Evolutionary conservation across 164 flowering plant genomes (phyloP).

Genomic region (Aristolochia contorta): DNA sequence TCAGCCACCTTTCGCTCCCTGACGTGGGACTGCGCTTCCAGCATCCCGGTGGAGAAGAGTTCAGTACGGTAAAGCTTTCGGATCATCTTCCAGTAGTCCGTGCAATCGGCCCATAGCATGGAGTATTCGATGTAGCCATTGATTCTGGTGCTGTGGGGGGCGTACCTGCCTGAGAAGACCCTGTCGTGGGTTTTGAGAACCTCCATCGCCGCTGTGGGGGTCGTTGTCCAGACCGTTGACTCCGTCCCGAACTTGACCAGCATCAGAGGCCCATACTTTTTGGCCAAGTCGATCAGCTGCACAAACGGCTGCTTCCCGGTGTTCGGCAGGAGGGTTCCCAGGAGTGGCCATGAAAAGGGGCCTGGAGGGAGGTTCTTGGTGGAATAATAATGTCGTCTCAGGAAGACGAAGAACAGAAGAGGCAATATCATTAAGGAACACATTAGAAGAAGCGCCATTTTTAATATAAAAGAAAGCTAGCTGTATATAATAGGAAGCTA

Average conservation of each 20-base stretch:
- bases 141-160: slow-evolving; percentile 8
- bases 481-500: too few species aligned
- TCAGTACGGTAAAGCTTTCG: slow-evolving; percentile 24
- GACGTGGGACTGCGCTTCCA: slow-evolving; percentile 17
- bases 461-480: too few species aligned
- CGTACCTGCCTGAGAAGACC: slow-evolving; percentile 15
- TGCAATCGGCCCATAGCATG: slow-evolving; percentile 19
- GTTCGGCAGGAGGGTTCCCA: slow-evolving; percentile 16
- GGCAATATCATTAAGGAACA: neutral
- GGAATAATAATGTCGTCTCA: neutral
- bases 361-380: slow-evolving; percentile 23
- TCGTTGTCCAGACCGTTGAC: slow-evolving; percentile 17
- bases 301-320: slow-evolving; percentile 14
- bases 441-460: neutral
- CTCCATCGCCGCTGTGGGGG: slow-evolving; percentile 20
- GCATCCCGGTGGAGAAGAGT: slow-evolving; percentile 20
- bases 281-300: slow-evolving; percentile 11
- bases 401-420: neutral
- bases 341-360: slow-evolving; percentile 22
- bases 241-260: slow-evolving; percentile 15
- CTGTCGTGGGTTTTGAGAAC: slow-evolving; percentile 28
- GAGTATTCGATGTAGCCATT: slow-evolving; percentile 7
- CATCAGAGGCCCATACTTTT: slow-evolving; percentile 23
- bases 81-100: slow-evolving; percentile 25
- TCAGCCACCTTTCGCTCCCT: slow-evolving; percentile 21